A percentile compares a stretch with the other conserved stretches of the same genome.
Evolutionary conservation across 345 rosid genomes (phyloP).

Genomic region (Syzygium aqueum): DNA sequence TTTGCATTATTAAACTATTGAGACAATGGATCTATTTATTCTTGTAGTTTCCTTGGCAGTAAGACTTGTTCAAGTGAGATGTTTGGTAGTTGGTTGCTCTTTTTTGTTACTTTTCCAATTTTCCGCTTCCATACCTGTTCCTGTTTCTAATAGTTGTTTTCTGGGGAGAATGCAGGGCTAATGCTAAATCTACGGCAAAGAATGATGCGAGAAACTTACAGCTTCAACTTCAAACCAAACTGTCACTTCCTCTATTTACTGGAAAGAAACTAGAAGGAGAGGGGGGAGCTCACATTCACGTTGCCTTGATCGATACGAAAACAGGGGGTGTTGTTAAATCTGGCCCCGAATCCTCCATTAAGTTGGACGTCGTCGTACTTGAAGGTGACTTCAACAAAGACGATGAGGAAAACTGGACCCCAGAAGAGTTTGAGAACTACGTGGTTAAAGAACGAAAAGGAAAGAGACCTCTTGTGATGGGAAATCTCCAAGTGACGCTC

Average conservation of each 20-base stretch:
- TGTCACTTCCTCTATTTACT: not conserved
- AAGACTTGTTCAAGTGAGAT: not conserved
- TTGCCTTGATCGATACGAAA: conserved; percentile 9
- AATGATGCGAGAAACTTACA: not conserved
- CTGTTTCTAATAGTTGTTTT: not conserved
- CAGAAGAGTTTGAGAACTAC: conserved; percentile 25
- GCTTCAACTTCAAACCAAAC: conserved; percentile 7
- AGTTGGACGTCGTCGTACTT: conserved; percentile 23
- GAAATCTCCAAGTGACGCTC: conserved; percentile 24
- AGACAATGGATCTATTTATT: not conserved
- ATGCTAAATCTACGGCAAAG: not conserved
- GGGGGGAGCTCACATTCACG: not conserved
- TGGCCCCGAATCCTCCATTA: conserved; percentile 23
- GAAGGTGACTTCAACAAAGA: conserved; percentile 33
- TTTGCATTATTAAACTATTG: not conserved
- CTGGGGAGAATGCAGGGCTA: not conserved
- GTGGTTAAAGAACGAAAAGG: conserved; percentile 26
- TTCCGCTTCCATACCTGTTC: too few species aligned
- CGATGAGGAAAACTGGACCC: conserved; percentile 16
- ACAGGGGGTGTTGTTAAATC: conserved; percentile 14
- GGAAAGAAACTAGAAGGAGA: not conserved
- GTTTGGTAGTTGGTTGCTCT: not conserved
- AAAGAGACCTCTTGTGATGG: conserved; percentile 24
- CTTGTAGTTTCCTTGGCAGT: not conserved
- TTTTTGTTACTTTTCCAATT: not conserved